phyloP scores from a whole-genome alignment of 2,329 filamentous ascomycete genomes.

The Ascochyta pisi region DNA sequence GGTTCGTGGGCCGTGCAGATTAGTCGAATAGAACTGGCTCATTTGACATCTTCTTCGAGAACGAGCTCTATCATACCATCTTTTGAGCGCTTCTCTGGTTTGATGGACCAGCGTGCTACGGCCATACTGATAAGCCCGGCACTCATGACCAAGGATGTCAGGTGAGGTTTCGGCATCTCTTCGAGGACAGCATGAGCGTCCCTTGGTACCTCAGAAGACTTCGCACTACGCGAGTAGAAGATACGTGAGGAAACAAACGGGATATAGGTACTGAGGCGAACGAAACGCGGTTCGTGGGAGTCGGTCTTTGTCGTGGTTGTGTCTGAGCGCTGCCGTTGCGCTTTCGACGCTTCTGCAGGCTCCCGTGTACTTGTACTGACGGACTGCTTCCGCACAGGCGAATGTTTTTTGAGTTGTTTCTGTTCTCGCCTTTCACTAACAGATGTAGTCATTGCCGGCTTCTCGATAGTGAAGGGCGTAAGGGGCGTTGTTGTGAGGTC shows the following conservation, averaged over 20 bases:
- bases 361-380: conserved; percentile 10
- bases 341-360: conserved; percentile 14
- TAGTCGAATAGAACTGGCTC: not conserved
- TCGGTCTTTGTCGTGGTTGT: conserved; percentile 22
- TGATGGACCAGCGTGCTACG: conserved; percentile 30
- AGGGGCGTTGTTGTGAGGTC: conserved; percentile 33
- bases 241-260: conserved; percentile 43
- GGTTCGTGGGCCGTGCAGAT: not conserved
- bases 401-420: conserved; percentile 15
- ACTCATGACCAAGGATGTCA: conserved; percentile 44
- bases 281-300: conserved; percentile 37
- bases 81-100: conserved; percentile 15
- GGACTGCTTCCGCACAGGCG: conserved; percentile 25
- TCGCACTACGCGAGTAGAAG: conserved; percentile 40
- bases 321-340: conserved; percentile 30
- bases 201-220: conserved; percentile 25
- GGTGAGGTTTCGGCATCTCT: conserved; percentile 39
- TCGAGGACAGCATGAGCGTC: conserved; percentile 36
- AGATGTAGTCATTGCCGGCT: not conserved
- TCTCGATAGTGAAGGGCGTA: conserved; percentile 34
- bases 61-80: conserved; percentile 27
- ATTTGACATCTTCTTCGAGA: conserved; percentile 18
- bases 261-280: conserved; percentile 41
- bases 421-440: conserved; percentile 4
- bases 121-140: conserved; percentile 46